Evolutionary conservation across 768 basidiomycete genomes (phyloP).

Genomic region (Boletus pseudopeckii): DNA sequence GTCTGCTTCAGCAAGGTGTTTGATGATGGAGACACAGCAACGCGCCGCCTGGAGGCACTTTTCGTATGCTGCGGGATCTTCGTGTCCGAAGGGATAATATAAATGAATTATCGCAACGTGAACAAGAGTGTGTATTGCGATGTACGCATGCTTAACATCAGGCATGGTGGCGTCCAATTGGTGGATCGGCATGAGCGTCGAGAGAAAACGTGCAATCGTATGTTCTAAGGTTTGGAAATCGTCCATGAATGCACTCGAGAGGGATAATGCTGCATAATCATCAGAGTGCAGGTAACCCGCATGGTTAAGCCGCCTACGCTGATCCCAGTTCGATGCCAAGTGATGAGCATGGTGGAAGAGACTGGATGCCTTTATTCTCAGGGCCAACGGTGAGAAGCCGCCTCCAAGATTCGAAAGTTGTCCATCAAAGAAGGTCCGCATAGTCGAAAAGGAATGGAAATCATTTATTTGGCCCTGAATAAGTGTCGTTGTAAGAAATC

Average conservation of each 20-base stretch:
- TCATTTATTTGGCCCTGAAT: constrained; percentile 56
- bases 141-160: constrained; percentile 57
- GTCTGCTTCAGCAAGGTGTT: constrained; percentile 60
- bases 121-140: constrained; percentile 62
- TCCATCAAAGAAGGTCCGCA: constrained; percentile 59
- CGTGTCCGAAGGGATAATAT: constrained; percentile 57
- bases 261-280: constrained; percentile 38
- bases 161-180: constrained; percentile 55
- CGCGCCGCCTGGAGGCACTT: constrained; percentile 67
- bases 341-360: constrained; percentile 67
- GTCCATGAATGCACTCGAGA: constrained; percentile 48
- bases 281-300: constrained; percentile 18
- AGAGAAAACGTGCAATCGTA: constrained; percentile 58
- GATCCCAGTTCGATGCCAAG: constrained; percentile 57
- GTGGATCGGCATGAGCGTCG: constrained; percentile 61
- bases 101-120: constrained; percentile 66
- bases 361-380: constrained; percentile 74
- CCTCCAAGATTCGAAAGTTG: constrained; percentile 45
- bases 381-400: constrained; percentile 60
- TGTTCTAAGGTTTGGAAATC: constrained; percentile 62
- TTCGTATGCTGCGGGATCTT: constrained; percentile 58
- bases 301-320: constrained; percentile 42
- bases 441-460: constrained; percentile 52
- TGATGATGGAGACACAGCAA: constrained; percentile 55
- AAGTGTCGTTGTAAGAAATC: constrained; percentile 14